These are phyloP conservation scores for Tetrapisispora arboricola DNA, from an alignment of 805 yeast species.

Conservation along the genomic window DNA sequence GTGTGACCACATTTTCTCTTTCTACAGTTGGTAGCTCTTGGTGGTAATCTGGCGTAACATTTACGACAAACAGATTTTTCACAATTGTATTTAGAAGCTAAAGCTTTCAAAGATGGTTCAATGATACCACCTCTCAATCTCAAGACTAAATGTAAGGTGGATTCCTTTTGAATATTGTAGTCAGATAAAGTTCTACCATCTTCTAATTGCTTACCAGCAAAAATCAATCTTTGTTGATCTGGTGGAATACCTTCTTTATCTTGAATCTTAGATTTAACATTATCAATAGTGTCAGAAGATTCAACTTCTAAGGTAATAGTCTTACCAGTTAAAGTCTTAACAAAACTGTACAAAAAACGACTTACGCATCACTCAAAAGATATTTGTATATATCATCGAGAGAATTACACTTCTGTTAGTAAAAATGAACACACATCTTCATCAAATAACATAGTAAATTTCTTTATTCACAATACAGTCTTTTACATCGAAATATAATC, in stretches of 20 bases:
- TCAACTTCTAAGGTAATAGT: conserved; percentile 98
- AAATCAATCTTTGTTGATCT: conserved; percentile 98
- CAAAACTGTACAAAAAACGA: conserved; percentile 41
- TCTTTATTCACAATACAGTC: too few relatives aligned
- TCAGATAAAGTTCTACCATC: conserved; percentile 98
- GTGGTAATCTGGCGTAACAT: conserved; percentile 99
- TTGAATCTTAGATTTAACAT: conserved; percentile 96
- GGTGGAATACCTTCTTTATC: conserved; percentile 99
- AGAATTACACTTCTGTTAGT: too few relatives aligned
- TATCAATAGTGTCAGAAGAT: conserved; percentile 97
- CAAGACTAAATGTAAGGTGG: conserved; percentile 89
- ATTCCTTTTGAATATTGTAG: conserved; percentile 99
- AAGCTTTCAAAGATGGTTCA: conserved; percentile 98
- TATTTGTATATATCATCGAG: too few relatives aligned
- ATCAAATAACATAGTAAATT: too few relatives aligned
- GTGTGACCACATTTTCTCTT: conserved; percentile 99
- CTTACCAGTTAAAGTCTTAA: conserved; percentile 81
- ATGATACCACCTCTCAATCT: conserved; percentile 99
- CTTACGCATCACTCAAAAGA: too few relatives aligned
- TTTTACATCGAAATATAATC: too few relatives aligned
- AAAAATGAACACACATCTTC: too few relatives aligned
- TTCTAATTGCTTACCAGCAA: conserved; percentile 99
- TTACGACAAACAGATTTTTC: conserved; percentile 98
- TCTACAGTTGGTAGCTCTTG: conserved; percentile 99
- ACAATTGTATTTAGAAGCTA: conserved; percentile 99